Evolutionary conservation across 2,329 filamentous ascomycete species (phyloP).

Genomic region (Sporothrix brasiliensis): DNA sequence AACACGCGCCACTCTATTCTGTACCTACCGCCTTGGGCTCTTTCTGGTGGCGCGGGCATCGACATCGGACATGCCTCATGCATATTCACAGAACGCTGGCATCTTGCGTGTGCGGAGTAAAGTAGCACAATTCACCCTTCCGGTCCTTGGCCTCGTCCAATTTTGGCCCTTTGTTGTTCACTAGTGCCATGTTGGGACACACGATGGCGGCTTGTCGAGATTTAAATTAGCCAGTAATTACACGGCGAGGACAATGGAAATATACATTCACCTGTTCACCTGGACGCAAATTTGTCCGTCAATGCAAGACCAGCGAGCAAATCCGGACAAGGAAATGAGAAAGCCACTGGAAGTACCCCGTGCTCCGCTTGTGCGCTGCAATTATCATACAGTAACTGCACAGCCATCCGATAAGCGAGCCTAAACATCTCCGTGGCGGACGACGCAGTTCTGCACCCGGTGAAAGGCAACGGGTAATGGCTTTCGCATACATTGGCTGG

Average conservation of each 20-base stretch:
- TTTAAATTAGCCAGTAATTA: neutral
- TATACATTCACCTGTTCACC: neutral
- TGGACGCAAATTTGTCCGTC: neutral
- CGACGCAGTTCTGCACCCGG: neutral
- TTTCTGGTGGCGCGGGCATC: no score
- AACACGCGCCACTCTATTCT: no score
- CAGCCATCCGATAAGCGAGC: neutral
- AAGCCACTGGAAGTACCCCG: no score
- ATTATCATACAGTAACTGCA: neutral
- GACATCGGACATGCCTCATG: no score
- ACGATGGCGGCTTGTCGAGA: neutral
- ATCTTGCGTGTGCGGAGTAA: no score
- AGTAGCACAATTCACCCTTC: no score
- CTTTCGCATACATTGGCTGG: neutral
- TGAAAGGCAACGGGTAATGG: conserved; percentile 22
- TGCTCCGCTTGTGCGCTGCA: no score
- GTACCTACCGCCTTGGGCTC: no score
- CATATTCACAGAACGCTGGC: no score
- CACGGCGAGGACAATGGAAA: neutral
- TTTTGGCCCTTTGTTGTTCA: neutral
- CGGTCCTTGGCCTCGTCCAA: neutral
- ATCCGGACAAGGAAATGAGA: no score
- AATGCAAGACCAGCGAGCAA: neutral
- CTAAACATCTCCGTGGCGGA: no score
- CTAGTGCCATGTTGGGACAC: no score